Evolutionary conservation across 257 asterid genomes (phyloP), one percentile per base, ranked within the genome.

Genomic region (Gentiana straminea): DNA sequence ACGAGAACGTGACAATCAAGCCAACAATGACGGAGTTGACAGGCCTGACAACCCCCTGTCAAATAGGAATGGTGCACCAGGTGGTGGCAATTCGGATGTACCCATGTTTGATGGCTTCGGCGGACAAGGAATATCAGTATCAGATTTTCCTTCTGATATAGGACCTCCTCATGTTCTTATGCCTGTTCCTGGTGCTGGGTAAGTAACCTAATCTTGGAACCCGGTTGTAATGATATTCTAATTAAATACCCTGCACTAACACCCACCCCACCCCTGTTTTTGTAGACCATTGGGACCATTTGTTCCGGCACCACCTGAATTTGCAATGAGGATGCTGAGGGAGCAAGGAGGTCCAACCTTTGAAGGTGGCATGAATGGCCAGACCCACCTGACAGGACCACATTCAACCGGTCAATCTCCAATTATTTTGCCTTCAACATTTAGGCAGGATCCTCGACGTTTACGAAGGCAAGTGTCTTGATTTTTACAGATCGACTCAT

Each of bases 161-260:
- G 9, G 9, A 2, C 98, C 80, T 50, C 82, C 96, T 52, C 84
- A 95, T 24, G 77, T 92, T 60, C 77, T 88, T 77, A 92, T 92
- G 98, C 98, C 98, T 46, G 97, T 92, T 67, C 98, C 98, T 78
- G 98, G 98, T 69, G 98, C 98, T 54, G 98, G 98, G 98, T 92
- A 71, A 68, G 75, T 73, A 36, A 12, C 48, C 59, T 61, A 35
- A 1, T 48, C 33, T 36, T 35, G 32, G 47, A 11, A 8, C 15
- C 35, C 10, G 3, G 33, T 8, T 13, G 13, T 4, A 13, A 7
- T 35, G 6, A n/a, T 33, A 11, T 11, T 53, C 13, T 3, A 13
- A 4, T 32, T 5, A 8, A 10, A 32, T 34, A 5, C 13, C 12
- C 15, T 41, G 3, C 33, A 10, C 13, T 38, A 24, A 24, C 24